Evolutionary conservation across 2,329 filamentous ascomycete species (phyloP), one percentile per base, ranked within the genome.

Genomic region (Hyphodiscus sp.): DNA sequence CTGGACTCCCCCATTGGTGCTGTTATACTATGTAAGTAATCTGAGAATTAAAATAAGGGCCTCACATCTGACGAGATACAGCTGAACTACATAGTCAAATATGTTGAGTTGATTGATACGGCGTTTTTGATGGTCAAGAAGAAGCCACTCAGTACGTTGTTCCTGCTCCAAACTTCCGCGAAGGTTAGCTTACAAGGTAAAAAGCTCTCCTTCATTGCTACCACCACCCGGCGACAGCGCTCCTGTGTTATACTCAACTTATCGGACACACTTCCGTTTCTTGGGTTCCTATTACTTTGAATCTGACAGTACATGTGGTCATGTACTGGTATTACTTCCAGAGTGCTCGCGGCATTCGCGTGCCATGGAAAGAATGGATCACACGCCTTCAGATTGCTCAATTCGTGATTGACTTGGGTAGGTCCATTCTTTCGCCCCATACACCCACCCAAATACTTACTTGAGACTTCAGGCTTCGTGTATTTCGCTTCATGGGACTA

Each of bases 271-370:
- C 92, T 45, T 82, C 92, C 43, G 92, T 97, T 53, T 95, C 91
- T 56, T 97, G 92, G 92, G 89, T 96, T 52, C 85, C 87, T 58
- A 97, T 97, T 70, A 86, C 83, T 51, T 83, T 97, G 65, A 97
- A 97, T 80, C 76, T 97, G 68, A 83, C 83, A 60, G 92, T 97
- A 51, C 92, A 97, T 76, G 92, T 97, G 55, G 88, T 96, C 70
- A 97, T 97, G 92, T 97, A 97, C 86, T 96, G 91, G 91, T 97
- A 97, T 85, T 97, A 97, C 83, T 97, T 97, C 86, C 92, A 97
- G 81, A 92, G 89, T 68, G 91, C 92, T 51, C 91, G 92, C 65
- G 94, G 94, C 64, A 83, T 97, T 73, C 86, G 86, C 68, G 94
- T 96, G 75, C 96, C 91, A 91, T 97, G 92, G 92, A 97, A 97